Conservation (phyloP, 2,329 filamentous ascomycete species). For the Kalaharituber pfeilii region DNA sequence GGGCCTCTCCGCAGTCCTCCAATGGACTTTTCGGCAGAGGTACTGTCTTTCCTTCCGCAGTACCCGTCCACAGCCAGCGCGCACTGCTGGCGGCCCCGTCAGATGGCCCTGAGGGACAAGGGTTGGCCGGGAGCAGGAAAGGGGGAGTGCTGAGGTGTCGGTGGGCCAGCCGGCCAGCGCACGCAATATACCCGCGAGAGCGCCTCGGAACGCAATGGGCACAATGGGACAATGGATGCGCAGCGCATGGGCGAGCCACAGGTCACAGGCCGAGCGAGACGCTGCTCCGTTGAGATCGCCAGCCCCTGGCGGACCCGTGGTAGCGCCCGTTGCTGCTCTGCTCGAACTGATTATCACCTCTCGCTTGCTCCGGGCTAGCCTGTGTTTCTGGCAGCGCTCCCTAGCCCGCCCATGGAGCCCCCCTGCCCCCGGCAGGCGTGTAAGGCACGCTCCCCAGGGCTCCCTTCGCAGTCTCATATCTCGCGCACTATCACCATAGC, state of each 20-base stretch:
- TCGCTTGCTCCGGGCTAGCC: neutral
- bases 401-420: neutral
- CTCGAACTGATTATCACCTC: neutral
- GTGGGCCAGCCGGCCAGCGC: too few relatives aligned
- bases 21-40: neutral
- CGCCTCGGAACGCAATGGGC: too few relatives aligned
- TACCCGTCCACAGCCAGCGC: neutral
- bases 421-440: neutral
- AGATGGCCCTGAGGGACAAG: neutral
- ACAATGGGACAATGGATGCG: too few relatives aligned
- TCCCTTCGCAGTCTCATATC: neutral
- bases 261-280: neutral
- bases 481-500: neutral
- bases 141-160: neutral
- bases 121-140: neutral
- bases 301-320: neutral
- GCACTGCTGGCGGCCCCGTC: neutral
- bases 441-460: neutral
- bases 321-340: neutral
- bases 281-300: neutral
- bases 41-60: neutral
- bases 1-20: neutral
- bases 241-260: neutral
- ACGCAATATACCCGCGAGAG: too few relatives aligned
- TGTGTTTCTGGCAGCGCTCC: too few relatives aligned